Evolutionary conservation across 2,329 filamentous ascomycete genomes (phyloP).

Genomic region (Conoideocrella luteorostrata): DNA sequence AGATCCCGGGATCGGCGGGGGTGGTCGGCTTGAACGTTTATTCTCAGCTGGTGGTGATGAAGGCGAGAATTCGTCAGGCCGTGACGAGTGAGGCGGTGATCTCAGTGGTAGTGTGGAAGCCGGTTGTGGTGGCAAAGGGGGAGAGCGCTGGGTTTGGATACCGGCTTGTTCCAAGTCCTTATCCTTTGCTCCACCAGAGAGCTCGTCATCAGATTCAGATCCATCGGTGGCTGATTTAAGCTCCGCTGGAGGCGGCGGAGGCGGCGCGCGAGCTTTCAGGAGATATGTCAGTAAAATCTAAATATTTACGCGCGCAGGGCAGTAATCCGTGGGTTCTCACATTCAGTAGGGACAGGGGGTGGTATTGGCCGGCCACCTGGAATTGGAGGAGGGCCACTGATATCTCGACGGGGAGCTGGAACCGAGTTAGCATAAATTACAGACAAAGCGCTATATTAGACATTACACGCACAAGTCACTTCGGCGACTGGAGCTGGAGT

Average conservation of each 20-base stretch:
- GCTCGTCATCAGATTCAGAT: conserved; percentile 84
- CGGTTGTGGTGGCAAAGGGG: conserved; percentile 37
- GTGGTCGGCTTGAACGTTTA: conserved; percentile 51
- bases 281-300: neutral
- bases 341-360: conserved; percentile 52
- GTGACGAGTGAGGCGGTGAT: conserved; percentile 30
- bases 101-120: conserved; percentile 19
- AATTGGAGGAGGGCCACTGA: conserved; percentile 36
- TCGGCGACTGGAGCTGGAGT: conserved; percentile 26
- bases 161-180: conserved; percentile 32
- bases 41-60: conserved; percentile 36
- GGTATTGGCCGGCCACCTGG: conserved; percentile 47
- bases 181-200: conserved; percentile 50
- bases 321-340: conserved; percentile 37
- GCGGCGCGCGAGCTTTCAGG: conserved; percentile 54
- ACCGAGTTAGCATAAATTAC: conserved; percentile 18
- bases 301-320: too few species aligned
- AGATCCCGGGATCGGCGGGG: conserved; percentile 54
- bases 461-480: conserved; percentile 13
- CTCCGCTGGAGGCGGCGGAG: conserved; percentile 44
- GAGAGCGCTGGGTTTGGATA: conserved; percentile 22
- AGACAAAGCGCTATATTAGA: neutral
- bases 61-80: conserved; percentile 34
- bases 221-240: conserved; percentile 65
- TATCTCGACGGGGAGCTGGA: conserved; percentile 27